Conservation (phyloP, 345 rosid species). For the Leavenworthia alabamica region DNA sequence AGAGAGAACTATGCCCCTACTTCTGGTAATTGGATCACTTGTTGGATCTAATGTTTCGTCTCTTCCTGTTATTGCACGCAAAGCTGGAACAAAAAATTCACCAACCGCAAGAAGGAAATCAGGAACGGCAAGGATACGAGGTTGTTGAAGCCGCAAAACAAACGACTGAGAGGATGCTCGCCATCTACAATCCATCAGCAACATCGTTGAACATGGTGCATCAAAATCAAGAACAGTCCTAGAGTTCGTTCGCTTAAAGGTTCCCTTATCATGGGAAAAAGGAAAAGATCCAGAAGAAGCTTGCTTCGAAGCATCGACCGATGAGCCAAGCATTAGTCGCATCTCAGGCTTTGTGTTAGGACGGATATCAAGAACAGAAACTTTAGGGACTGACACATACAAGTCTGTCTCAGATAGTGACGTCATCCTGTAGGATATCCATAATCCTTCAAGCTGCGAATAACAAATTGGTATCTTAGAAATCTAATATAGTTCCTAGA, state of each 20-base stretch:
- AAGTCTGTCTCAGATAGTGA: constrained; percentile 89
- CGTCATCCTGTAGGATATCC: constrained; percentile 91
- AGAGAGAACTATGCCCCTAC: constrained; percentile 58
- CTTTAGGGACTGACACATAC: constrained; percentile 78
- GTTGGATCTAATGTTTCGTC: constrained; percentile 86
- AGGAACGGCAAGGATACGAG: constrained; percentile 88
- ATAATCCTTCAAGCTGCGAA: constrained; percentile 83
- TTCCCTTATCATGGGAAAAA: constrained; percentile 40
- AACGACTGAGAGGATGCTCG: constrained; percentile 77
- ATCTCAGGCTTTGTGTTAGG: constrained; percentile 87
- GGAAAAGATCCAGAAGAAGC: constrained; percentile 56
- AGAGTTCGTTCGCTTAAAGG: constrained; percentile 43
- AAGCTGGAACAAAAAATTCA: constrained; percentile 89
- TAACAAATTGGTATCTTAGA: constrained; percentile 6
- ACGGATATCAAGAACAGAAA: constrained; percentile 84
- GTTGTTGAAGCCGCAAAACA: constrained; percentile 89
- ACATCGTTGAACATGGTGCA: constrained; percentile 73
- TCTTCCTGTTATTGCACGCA: constrained; percentile 87
- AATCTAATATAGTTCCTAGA: not conserved
- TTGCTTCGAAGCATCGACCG: constrained; percentile 75
- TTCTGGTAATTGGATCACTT: constrained; percentile 80
- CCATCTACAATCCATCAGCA: constrained; percentile 94
- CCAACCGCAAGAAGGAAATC: constrained; percentile 94
- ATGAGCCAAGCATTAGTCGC: constrained; percentile 99
- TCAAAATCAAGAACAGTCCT: constrained; percentile 49